These are phyloP conservation scores for Forsythia suspensa DNA, from an alignment of 257 asterid species.

Conservation along the genomic window DNA sequence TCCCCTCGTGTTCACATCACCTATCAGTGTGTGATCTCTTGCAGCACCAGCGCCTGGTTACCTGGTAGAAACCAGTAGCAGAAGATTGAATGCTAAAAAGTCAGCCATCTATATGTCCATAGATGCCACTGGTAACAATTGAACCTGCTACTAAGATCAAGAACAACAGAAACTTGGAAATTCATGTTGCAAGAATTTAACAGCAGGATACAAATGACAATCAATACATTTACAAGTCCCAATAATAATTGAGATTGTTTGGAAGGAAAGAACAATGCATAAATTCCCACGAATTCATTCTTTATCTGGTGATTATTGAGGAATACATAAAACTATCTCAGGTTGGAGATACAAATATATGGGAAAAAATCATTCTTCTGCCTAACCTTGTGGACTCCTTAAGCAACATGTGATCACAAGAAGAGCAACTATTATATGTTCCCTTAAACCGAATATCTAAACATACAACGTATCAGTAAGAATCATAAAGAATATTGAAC, in stretches of 20 bases:
- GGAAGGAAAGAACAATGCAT: constrained; percentile 15
- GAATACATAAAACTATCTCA: background rate
- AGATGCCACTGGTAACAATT: background rate
- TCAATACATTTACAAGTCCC: background rate
- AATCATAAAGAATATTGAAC: constrained; percentile 42
- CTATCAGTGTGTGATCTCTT: background rate
- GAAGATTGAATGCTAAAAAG: background rate
- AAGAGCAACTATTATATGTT: constrained; percentile 17
- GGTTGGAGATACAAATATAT: background rate
- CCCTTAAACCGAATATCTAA: constrained; percentile 32
- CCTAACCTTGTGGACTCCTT: constrained; percentile 9
- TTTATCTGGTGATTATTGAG: background rate
- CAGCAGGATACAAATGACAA: background rate
- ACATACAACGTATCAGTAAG: constrained; percentile 31
- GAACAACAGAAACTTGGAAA: background rate
- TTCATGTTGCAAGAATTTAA: background rate
- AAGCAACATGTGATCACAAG: constrained; percentile 15
- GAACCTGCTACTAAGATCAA: background rate
- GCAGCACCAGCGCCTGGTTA: too few relatives aligned
- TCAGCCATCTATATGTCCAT: background rate
- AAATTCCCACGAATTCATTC: background rate
- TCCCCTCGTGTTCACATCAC: too few relatives aligned
- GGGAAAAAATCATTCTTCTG: constrained; percentile 13
- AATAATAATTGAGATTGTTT: background rate
- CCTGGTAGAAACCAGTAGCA: too few relatives aligned